Base-by-base conservation (phyloP, 2,329 filamentous ascomycete genomes). In the Aspergillus chevalieri region DNA sequence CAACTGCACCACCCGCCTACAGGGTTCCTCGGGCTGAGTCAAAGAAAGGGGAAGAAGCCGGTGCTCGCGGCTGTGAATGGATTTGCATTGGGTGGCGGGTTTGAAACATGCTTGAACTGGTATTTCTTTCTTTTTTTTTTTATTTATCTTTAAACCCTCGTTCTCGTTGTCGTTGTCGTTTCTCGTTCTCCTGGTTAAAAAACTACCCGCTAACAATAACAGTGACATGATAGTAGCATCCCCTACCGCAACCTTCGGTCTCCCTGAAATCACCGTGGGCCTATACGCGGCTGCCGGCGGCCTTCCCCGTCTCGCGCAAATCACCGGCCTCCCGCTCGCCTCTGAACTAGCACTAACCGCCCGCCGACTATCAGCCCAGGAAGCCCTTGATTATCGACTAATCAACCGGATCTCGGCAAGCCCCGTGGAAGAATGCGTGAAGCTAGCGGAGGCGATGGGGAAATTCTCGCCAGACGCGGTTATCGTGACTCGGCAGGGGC, bases 71-170 rank as follows among this genome's bases (percentile, higher is more conserved):
- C 87, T 0, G 84, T 91, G n/a, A 88, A 90, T 62, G 87, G 87
- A 1, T 73, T 86, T 26, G 87, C 85, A 42, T 76, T 87, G 33
- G 88, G 88, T 36, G 87, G 88, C 46, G 87, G 86, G 2, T 84
- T 87, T 70, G 87, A 92, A 73, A 89, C 90, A 67, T 89, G 91
- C 50, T 86, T 97, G 79, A 96, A 96, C 87, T 88, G 86, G 77
- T 79, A 62, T 33, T 69, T 64, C n/a, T 10, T 22, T 19, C 24
- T 38, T n/a, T 10, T 8, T 6, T 22, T 26, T 44, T 38, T 1
- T 1, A 17, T 17, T 17, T 2, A 17, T 17, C 17, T 47, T 43
- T 41, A 6, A 2, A 10, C 5, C 19, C 8, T 28, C 8, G 14
- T 45, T 10, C 12, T 30, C 3, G 2, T 12, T 12, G 4, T 22